Conservation (phyloP, 2,329 filamentous ascomycete species). For the Lasiodiplodia gonubiensis region DNA sequence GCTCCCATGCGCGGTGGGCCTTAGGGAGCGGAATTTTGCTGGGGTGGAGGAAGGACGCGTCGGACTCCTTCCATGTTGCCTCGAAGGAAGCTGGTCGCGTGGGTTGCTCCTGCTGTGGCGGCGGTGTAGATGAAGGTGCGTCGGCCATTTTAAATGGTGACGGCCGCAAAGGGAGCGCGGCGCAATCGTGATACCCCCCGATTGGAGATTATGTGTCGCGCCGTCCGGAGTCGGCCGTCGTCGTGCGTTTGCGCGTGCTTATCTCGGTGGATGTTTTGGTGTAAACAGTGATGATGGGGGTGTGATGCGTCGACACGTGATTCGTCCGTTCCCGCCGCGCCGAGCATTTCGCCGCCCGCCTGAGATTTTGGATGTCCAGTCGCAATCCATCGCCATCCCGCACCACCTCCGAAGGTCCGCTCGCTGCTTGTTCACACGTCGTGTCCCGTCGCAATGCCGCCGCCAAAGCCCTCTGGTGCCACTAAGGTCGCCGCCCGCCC, state of each 20-base stretch:
- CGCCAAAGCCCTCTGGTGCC: constrained; percentile 41
- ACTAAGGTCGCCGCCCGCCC: constrained; percentile 49
- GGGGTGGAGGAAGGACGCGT: constrained; percentile 50
- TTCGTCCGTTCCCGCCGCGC: neutral
- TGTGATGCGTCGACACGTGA: constrained; percentile 13
- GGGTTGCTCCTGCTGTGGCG: constrained; percentile 32
- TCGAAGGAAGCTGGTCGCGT: constrained; percentile 37
- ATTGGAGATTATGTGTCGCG: neutral
- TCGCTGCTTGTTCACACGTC: neutral
- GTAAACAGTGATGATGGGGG: constrained; percentile 19
- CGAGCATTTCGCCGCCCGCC: constrained; percentile 27
- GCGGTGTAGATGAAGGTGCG: constrained; percentile 37
- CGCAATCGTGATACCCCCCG: neutral
- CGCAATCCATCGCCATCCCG: constrained; percentile 17
- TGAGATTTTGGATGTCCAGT: constrained; percentile 31
- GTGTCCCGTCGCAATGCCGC: constrained; percentile 14
- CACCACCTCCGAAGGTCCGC: neutral
- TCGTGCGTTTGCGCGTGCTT: neutral
- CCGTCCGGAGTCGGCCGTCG: constrained; percentile 1
- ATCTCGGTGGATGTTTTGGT: constrained; percentile 15
- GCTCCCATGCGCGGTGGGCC: constrained; percentile 56
- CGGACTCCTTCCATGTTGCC: constrained; percentile 47
- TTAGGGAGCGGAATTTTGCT: constrained; percentile 48
- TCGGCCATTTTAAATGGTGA: constrained; percentile 15
- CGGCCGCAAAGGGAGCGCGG: neutral